Percentiles rank a stretch among this genome's conserved stretches.
phyloP scores from a whole-genome alignment of 257 asterid genomes.

The Jacaranda copaia region DNA sequence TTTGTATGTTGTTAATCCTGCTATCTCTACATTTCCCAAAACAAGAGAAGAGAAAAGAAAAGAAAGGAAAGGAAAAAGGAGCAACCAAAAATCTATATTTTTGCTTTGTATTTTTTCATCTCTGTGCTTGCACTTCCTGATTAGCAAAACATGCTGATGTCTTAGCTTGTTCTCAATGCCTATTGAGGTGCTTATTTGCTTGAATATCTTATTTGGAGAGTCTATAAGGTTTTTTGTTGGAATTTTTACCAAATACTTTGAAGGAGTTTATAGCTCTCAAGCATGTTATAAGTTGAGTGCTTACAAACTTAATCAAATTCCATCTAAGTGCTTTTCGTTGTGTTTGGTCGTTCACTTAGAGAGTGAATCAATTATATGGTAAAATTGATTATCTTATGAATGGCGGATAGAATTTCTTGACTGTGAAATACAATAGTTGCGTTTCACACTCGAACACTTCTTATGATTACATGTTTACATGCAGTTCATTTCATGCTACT shows the following conservation, averaged over 20 bases:
- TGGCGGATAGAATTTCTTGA: too few relatives aligned
- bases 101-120: neutral
- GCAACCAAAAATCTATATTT: neutral
- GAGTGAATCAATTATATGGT: neutral
- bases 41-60: too few relatives aligned
- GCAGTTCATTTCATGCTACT: too few relatives aligned
- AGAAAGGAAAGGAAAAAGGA: too few relatives aligned
- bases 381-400: neutral
- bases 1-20: neutral
- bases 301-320: too few relatives aligned
- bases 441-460: too few relatives aligned
- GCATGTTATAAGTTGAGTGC: neutral
- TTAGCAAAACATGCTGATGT: neutral
- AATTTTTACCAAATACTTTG: too few relatives aligned
- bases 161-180: neutral
- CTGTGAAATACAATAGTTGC: too few relatives aligned
- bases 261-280: too few relatives aligned
- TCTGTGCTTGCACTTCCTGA: neutral
- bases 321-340: neutral
- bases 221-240: too few relatives aligned
- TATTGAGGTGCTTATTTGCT: neutral
- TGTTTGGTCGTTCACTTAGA: neutral
- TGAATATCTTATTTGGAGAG: too few relatives aligned
- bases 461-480: too few relatives aligned
- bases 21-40: neutral